phyloP scores from a whole-genome alignment of 257 asterid genomes.

The Nicotiana undulata region DNA sequence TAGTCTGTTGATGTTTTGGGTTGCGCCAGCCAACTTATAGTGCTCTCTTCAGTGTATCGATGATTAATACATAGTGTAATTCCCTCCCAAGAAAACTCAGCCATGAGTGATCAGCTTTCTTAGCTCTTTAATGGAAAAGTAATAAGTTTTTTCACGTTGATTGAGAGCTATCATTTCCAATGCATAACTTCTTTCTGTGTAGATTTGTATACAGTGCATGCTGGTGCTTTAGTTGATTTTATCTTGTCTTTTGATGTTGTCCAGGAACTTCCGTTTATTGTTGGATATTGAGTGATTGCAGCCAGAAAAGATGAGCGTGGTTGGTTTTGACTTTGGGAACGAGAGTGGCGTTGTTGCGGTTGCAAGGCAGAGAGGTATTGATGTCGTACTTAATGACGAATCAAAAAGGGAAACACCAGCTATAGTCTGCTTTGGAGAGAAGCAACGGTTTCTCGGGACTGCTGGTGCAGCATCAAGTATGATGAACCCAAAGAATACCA shows the following conservation, averaged over 20 bases:
- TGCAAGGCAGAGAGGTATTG: conserved; percentile 95
- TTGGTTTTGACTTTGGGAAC: conserved; percentile 92
- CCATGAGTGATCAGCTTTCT: background rate
- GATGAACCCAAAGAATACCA: conserved; percentile 94
- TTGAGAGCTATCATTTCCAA: background rate
- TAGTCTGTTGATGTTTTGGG: background rate
- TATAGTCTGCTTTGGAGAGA: conserved; percentile 90
- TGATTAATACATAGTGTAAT: background rate
- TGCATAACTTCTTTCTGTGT: background rate
- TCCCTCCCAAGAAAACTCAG: background rate
- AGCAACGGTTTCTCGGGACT: conserved; percentile 91
- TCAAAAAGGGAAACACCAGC: conserved; percentile 94
- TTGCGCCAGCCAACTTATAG: background rate
- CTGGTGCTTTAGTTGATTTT: background rate
- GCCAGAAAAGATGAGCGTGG: conserved; percentile 77
- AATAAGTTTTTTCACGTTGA: background rate
- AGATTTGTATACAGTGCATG: background rate
- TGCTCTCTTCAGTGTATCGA: background rate
- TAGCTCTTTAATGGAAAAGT: background rate
- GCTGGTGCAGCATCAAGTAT: conserved; percentile 95
- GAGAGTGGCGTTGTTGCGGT: conserved; percentile 95
- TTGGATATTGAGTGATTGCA: background rate
- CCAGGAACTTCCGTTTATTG: conserved; percentile 24
- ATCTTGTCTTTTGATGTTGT: background rate
- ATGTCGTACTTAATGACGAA: conserved; percentile 89